Evolutionary conservation across 1,284 basidiomycete species (phyloP).

Genomic region (Cutaneotrichosporon dermatis): DNA sequence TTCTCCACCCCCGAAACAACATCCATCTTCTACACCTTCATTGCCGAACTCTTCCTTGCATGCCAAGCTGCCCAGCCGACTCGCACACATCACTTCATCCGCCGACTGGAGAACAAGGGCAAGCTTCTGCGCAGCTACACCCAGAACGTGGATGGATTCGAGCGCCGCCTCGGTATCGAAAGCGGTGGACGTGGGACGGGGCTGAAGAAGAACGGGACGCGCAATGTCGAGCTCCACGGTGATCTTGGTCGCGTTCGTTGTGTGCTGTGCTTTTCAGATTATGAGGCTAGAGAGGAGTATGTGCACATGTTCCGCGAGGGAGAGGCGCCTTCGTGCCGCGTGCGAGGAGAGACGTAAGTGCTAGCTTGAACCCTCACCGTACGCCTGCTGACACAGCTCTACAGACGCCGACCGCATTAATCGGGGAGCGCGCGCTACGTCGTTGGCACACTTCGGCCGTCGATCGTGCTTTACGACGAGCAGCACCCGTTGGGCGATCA

Average conservation of each 20-base stretch:
- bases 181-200: slow-evolving; percentile 55
- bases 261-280: slow-evolving; percentile 70
- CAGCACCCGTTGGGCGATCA: slow-evolving; percentile 80
- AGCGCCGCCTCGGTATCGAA: slow-evolving; percentile 72
- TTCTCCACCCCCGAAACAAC: slow-evolving; percentile 77
- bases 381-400: background rate
- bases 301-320: slow-evolving; percentile 64
- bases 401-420: slow-evolving; percentile 56
- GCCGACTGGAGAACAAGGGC: slow-evolving; percentile 74
- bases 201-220: slow-evolving; percentile 62
- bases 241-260: slow-evolving; percentile 85
- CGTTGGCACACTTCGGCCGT: slow-evolving; percentile 75
- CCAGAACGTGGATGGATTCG: slow-evolving; percentile 92
- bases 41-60: slow-evolving; percentile 78
- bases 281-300: slow-evolving; percentile 62
- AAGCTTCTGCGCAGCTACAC: slow-evolving; percentile 86
- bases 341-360: slow-evolving; percentile 71
- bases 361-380: background rate
- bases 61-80: slow-evolving; percentile 76
- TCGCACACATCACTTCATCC: slow-evolving; percentile 81
- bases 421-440: slow-evolving; percentile 61
- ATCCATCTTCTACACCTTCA: slow-evolving; percentile 88
- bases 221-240: slow-evolving; percentile 86
- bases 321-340: slow-evolving; percentile 71
- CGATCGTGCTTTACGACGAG: slow-evolving; percentile 87